These are phyloP conservation scores for Nakaseomyces delphensis DNA, from an alignment of 1,139 yeast genomes.

Conservation along the genomic window DNA sequence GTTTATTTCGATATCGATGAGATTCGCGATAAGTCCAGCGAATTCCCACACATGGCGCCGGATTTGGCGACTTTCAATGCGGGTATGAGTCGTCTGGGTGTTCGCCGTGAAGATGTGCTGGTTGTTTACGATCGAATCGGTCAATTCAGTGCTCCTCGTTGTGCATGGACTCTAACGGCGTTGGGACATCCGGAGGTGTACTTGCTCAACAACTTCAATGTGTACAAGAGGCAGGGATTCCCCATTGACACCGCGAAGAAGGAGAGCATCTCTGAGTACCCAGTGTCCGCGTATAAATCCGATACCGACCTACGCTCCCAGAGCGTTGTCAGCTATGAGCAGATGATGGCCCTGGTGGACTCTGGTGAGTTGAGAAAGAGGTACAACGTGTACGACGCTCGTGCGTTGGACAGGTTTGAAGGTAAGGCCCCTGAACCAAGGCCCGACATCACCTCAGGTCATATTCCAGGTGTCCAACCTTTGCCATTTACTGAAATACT, in stretches of 20 bases:
- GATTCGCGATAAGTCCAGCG: conserved; percentile 46
- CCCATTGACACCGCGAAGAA: conserved; percentile 32
- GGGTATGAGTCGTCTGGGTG: conserved; percentile 41
- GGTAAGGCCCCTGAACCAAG: conserved; percentile 85
- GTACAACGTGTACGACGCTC: conserved; percentile 67
- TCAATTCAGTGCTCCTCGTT: conserved; percentile 80
- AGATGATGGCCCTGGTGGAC: conserved; percentile 42
- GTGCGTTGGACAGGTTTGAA: conserved; percentile 63
- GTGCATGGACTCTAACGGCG: conserved; percentile 76
- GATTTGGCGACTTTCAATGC: conserved; percentile 43
- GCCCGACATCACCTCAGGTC: conserved; percentile 80
- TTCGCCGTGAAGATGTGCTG: conserved; percentile 43
- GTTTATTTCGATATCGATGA: conserved; percentile 75
- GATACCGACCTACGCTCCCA: conserved; percentile 45
- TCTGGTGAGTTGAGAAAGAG: conserved; percentile 39
- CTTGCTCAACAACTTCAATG: conserved; percentile 59
- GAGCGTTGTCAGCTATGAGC: conserved; percentile 45
- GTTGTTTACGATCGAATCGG: conserved; percentile 85
- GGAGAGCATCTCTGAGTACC: conserved; percentile 33
- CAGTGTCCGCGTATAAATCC: conserved; percentile 34
- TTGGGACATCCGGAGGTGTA: conserved; percentile 66
- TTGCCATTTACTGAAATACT: conserved; percentile 64
- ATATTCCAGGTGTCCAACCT: conserved; percentile 72
- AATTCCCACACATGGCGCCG: conserved; percentile 90
- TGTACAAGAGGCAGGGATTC: conserved; percentile 38